Conservation (phyloP, 2,329 filamentous ascomycete species). For the Curvularia lunata region DNA sequence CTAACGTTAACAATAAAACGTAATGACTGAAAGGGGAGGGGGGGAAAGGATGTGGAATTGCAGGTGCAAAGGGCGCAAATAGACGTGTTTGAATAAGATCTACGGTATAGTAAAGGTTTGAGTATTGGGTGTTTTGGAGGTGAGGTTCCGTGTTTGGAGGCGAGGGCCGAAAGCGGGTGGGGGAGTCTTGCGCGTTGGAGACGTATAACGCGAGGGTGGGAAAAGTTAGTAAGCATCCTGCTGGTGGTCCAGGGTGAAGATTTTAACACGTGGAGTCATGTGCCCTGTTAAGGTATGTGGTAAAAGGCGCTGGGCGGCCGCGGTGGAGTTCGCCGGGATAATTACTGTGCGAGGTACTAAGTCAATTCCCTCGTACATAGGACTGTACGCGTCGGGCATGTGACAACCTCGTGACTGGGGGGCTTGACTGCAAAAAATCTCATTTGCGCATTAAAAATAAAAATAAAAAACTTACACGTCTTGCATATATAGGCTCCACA, state of each 20-base stretch:
- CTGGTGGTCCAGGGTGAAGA: neutral
- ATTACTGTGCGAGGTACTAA: neutral
- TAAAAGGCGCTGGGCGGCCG: neutral
- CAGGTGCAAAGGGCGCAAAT: too few relatives aligned
- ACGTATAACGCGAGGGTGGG: neutral
- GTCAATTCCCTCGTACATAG: neutral
- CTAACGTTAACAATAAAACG: too few relatives aligned
- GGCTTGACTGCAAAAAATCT: slow-evolving; percentile 2
- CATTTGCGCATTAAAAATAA: slow-evolving; percentile 62
- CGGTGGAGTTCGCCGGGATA: neutral
- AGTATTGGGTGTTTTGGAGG: too few relatives aligned
- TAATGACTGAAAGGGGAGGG: too few relatives aligned
- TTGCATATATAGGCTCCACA: slow-evolving; percentile 58
- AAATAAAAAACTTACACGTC: slow-evolving; percentile 52
- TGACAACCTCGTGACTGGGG: neutral
- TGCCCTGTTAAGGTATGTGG: neutral
- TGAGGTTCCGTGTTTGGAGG: too few relatives aligned
- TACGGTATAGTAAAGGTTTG: too few relatives aligned
- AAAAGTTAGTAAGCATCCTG: too few relatives aligned
- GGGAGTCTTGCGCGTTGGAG: neutral
- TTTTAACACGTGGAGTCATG: neutral
- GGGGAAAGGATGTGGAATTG: too few relatives aligned
- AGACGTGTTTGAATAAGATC: too few relatives aligned
- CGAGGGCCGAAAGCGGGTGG: too few relatives aligned
- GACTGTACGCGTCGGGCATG: neutral